Evolutionary conservation across 495 filamentous ascomycete species (phyloP), one percentile per base, ranked within the genome.

Genomic region (Lentithecium fluviatile): DNA sequence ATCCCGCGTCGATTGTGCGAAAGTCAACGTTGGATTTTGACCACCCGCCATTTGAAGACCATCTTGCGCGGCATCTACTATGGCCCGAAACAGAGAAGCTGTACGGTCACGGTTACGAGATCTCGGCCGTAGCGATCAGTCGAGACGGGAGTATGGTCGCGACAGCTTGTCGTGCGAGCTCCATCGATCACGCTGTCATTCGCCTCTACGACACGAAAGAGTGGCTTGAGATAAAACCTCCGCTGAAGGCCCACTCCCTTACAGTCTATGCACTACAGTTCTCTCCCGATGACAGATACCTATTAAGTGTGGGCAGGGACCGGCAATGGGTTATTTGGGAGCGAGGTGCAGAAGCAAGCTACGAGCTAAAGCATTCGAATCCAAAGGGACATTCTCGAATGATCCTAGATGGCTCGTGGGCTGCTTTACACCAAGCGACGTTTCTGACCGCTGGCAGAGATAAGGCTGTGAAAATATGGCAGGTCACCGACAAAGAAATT

Each of bases 31-130:
- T 80, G 0, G 70, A 76, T 37, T 76, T 84, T 52, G 72, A 80
- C 38, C 81, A 88, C 61, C 95, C 95, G 20, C 92, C 94, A 2
- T 76, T 90, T 17, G 94, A 99, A 71, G 93, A 97, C 66, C 85
- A 88, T 56, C 82, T 99, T 13, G 85, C 89, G 32, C 85, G 94
- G 7, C 86, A 96, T 68, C 95, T 92, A 2, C 81, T 99, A 24
- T 99, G 91, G 91, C 94, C 94, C 0, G 94, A 99, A 65, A 84
- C 83, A 40, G 94, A 97, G 70, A 99, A 99, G 74, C 83, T 99
- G 5, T 99, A 99, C 72, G 94, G 94, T 6, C 94, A 99, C 75
- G 94, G 94, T n/a, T 95, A 95, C 76, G 94, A 99, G 73, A 94
- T 99, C 40, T 95, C 91, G 20, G 86, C 89, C 10, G 83, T 96